Base-by-base conservation (phyloP, 2,329 filamentous ascomycete species). In the Hypoxylon sp. region DNA sequence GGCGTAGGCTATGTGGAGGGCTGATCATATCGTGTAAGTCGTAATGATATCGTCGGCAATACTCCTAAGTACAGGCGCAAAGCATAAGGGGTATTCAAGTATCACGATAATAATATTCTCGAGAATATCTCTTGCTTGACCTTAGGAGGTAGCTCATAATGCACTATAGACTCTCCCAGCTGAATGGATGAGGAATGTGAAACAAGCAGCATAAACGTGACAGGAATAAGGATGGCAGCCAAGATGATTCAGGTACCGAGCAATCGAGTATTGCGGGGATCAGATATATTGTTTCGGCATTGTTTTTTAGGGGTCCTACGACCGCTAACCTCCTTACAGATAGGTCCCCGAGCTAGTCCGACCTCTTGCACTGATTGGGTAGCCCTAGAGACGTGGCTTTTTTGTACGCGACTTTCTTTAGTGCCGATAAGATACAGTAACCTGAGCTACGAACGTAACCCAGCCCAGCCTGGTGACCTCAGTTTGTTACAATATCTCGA, bases 381-480 rank as follows among this genome's bases (percentile, higher is more conserved):
- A 60, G 53, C 60, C 53, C 49, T 58, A 58, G 54, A 60, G 50
- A 60, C 60, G 60, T 63, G 60, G 57, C 60, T 63, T 63, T 55
- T 63, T 63, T 38, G 8, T 21, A 33, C 40, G 48, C 45, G 46
- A 48, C 41, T 15, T 38, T 20, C n/a, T 38, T 20, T 23, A n/a
- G 29, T 3, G 11, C 31, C n/a, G 43, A 21, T 35, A 37, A 24
- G 18, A n/a, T 46, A 18, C 23, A n/a, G n/a, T n/a, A n/a, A n/a
- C n/a, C n/a, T n/a, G n/a, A n/a, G n/a, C n/a, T n/a, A n/a, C n/a
- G n/a, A n/a, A n/a, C n/a, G n/a, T n/a, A n/a, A n/a, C n/a, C n/a
- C n/a, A n/a, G n/a, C n/a, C n/a, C n/a, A n/a, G n/a, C n/a, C n/a
- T n/a, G n/a, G 31, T 35, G 17, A 35, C n/a, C 29, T 33, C 29